These are phyloP conservation scores for Zelopaecilomyces penicillatus DNA, from an alignment of 2,329 filamentous ascomycete genomes.

Conservation along the genomic window DNA sequence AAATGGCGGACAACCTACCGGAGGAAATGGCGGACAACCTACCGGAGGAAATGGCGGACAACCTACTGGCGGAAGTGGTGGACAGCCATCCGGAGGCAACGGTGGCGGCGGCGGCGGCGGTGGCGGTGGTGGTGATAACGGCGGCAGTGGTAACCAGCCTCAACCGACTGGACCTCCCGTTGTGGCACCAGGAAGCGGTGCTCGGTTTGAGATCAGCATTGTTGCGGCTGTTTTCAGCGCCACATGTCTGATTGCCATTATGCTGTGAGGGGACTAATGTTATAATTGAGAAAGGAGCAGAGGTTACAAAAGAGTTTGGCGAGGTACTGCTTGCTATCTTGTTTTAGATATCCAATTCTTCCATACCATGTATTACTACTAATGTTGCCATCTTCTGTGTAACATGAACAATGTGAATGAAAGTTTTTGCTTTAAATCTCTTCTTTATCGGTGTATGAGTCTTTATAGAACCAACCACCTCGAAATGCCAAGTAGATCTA, in stretches of 20 bases:
- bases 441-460: too few species aligned
- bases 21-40: neutral
- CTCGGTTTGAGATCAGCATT: conserved; percentile 16
- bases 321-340: too few species aligned
- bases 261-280: conserved; percentile 9
- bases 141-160: neutral
- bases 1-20: neutral
- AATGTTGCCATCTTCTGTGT: too few species aligned
- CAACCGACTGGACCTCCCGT: conserved; percentile 6
- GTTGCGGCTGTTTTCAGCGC: conserved; percentile 16
- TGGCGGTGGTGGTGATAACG: neutral
- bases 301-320: too few species aligned
- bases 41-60: neutral
- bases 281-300: too few species aligned
- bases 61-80: conserved; percentile 1
- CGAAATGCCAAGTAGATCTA: too few species aligned
- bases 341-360: too few species aligned
- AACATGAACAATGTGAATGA: too few species aligned
- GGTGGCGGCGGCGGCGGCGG: neutral
- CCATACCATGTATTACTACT: too few species aligned
- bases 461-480: too few species aligned
- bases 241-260: conserved; percentile 15
- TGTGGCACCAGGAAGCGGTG: conserved; percentile 9
- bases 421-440: too few species aligned
- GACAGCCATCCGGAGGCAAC: neutral